Conservation (phyloP, 164 flowering plant genomes). For the Berberis thunbergii region DNA sequence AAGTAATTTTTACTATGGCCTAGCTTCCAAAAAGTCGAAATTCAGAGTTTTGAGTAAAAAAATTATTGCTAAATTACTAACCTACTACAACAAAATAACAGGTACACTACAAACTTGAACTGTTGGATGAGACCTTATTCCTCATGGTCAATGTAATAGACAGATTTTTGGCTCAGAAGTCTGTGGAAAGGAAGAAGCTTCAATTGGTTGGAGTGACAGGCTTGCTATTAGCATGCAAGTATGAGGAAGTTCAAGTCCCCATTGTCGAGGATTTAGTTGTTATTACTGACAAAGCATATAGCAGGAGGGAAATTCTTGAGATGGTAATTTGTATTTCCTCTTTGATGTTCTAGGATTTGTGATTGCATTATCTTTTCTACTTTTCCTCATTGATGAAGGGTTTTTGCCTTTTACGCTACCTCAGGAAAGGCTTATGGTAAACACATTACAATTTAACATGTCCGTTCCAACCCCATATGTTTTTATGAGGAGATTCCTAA, state of each 20-base stretch:
- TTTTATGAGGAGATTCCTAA: constrained; percentile 71
- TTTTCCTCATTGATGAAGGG: neutral
- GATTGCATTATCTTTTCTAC: neutral
- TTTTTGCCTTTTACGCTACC: neutral
- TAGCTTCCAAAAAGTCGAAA: neutral
- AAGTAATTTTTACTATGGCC: neutral
- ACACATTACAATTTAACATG: constrained; percentile 58
- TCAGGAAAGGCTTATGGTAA: constrained; percentile 71
- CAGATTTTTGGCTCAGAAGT: constrained; percentile 52
- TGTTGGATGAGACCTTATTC: constrained; percentile 75
- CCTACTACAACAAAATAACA: constrained; percentile 13
- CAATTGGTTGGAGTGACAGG: constrained; percentile 88
- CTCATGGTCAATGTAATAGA: constrained; percentile 72
- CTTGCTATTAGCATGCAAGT: constrained; percentile 83
- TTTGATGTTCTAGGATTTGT: neutral
- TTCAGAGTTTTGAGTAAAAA: neutral
- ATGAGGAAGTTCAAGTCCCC: constrained; percentile 75
- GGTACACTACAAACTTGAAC: constrained; percentile 83
- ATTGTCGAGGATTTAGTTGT: constrained; percentile 59
- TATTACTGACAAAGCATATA: constrained; percentile 72
- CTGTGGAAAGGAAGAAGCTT: constrained; percentile 55
- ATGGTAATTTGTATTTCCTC: constrained; percentile 39
- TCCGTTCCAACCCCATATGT: constrained; percentile 78
- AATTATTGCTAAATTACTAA: neutral
- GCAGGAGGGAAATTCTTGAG: constrained; percentile 63